A percentile compares a stretch with the other conserved stretches of the same genome.
Conservation (phyloP, 2,329 filamentous ascomycete species). For the Cladorrhinum sp. region DNA sequence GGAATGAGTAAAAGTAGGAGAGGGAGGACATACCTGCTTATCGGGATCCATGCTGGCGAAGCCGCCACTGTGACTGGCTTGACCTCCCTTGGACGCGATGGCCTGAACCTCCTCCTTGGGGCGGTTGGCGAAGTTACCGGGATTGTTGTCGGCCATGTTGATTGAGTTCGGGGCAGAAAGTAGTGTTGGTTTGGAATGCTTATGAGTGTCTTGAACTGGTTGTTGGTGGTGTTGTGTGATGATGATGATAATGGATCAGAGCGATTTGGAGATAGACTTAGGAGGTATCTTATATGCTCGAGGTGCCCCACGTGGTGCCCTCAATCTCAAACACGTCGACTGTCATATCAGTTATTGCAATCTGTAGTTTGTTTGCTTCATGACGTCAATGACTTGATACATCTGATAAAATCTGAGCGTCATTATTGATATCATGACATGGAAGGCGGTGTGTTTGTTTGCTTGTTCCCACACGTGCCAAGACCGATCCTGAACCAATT, state of each 20-base stretch:
- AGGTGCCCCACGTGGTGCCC: too few relatives aligned
- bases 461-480: background rate
- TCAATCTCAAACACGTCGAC: too few relatives aligned
- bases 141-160: constrained; percentile 33
- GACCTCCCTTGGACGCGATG: constrained; percentile 42
- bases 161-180: background rate
- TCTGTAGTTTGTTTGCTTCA: background rate
- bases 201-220: background rate
- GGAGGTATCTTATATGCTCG: too few relatives aligned
- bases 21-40: constrained; percentile 20
- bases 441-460: background rate
- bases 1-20: background rate
- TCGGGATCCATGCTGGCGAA: constrained; percentile 42
- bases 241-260: background rate
- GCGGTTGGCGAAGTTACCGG: constrained; percentile 40
- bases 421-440: background rate
- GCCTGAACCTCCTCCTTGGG: constrained; percentile 44
- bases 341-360: too few relatives aligned
- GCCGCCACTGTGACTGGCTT: constrained; percentile 37
- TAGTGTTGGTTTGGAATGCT: too few relatives aligned
- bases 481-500: background rate
- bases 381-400: background rate
- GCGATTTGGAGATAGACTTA: too few relatives aligned
- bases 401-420: background rate
- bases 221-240: background rate